Percentiles rank a stretch among this genome's conserved stretches.
Conservation (phyloP, 148 eudicot genomes). For the Rhododendron henanense region DNA sequence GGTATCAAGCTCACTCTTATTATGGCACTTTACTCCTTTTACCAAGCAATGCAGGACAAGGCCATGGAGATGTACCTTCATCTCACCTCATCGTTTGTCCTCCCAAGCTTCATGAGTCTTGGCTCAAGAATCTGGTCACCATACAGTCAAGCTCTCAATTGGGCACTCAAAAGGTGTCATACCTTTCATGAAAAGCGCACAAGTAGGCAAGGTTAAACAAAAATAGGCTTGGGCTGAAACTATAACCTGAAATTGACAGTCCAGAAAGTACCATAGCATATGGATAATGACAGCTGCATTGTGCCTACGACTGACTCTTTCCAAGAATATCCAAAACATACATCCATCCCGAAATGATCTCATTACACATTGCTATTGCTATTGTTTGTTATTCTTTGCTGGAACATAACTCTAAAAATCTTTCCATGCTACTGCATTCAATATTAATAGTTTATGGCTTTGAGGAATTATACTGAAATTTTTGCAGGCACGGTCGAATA, state of each 20-base stretch:
- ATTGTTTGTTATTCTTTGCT: neutral
- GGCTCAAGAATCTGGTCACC: neutral
- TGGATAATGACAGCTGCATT: constrained; percentile 4
- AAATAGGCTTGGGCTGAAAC: neutral
- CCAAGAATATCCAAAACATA: neutral
- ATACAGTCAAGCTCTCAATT: neutral
- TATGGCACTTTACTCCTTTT: neutral
- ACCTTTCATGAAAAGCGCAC: neutral
- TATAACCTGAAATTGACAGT: neutral
- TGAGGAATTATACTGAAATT: neutral
- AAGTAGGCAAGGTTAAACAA: neutral
- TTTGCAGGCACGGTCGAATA: constrained; percentile 74
- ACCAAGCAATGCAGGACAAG: constrained; percentile 1
- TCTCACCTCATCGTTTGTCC: neutral
- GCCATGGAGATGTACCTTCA: neutral
- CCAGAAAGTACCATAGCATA: neutral
- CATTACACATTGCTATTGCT: neutral
- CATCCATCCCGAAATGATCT: neutral
- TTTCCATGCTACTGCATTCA: neutral
- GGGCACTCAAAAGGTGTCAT: neutral
- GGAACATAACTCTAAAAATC: neutral
- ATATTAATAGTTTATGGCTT: neutral
- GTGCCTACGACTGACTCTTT: neutral
- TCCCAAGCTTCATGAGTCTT: neutral
- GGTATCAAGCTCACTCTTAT: neutral